A percentile compares a stretch with the other conserved stretches of the same genome.
Conservation (phyloP, 2,329 filamentous ascomycete genomes). For the Thermomyces lanuginosus region DNA sequence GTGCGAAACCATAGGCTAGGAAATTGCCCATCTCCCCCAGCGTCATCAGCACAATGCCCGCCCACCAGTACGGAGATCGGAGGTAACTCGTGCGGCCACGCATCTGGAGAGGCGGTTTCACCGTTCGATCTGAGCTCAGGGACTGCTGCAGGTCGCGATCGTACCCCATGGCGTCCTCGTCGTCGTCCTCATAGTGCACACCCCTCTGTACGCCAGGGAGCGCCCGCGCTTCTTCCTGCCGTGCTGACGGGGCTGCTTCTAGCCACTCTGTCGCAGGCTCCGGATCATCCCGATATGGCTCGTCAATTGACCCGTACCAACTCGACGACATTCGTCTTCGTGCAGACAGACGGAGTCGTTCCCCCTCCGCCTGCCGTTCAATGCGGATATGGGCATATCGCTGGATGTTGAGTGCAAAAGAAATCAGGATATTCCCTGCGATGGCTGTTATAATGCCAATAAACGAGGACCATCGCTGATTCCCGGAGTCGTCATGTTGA, state of each 20-base stretch:
- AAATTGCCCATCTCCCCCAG: slow-evolving; percentile 93
- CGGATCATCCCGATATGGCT: slow-evolving; percentile 7
- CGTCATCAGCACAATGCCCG: slow-evolving; percentile 80
- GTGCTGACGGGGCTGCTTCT: slow-evolving; percentile 5
- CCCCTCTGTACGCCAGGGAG: slow-evolving; percentile 4
- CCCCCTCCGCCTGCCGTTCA: slow-evolving; percentile 49
- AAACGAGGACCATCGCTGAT: slow-evolving; percentile 59
- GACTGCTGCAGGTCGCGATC: slow-evolving; percentile 17
- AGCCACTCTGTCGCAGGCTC: slow-evolving; percentile 6
- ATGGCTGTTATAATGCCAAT: slow-evolving; percentile 93
- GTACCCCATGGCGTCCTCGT: slow-evolving; percentile 10
- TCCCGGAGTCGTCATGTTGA: slow-evolving; percentile 8
- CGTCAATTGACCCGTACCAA: slow-evolving; percentile 29
- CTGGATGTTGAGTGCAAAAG: slow-evolving; percentile 88
- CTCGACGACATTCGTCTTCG: slow-evolving; percentile 23
- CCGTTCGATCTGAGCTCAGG: slow-evolving; percentile 24
- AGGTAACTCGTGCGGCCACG: slow-evolving; percentile 59
- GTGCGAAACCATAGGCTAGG: slow-evolving; percentile 90
- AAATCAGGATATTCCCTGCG: slow-evolving; percentile 82
- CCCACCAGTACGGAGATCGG: slow-evolving; percentile 89
- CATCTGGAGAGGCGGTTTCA: too few relatives aligned
- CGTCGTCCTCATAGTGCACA: slow-evolving; percentile 15
- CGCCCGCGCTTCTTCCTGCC: too few relatives aligned
- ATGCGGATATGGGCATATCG: slow-evolving; percentile 85
- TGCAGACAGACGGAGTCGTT: slow-evolving; percentile 26